These are phyloP conservation scores for Cyclocybe cylindracea DNA, from an alignment of 768 basidiomycete genomes.

Conservation along the genomic window DNA sequence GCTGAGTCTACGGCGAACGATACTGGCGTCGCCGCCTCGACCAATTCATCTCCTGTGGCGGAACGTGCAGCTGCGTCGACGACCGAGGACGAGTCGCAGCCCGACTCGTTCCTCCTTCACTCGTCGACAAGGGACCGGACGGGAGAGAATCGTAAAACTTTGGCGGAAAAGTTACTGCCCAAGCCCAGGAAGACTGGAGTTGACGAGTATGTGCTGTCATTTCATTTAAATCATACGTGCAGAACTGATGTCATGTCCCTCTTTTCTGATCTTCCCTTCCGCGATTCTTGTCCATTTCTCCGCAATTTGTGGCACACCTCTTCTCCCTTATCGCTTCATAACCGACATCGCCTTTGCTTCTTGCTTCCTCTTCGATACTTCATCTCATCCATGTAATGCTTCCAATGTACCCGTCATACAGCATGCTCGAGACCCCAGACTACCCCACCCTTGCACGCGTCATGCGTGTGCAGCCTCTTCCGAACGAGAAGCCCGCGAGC, in stretches of 20 bases:
- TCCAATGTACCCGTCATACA: constrained; percentile 24
- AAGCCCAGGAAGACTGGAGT: constrained; percentile 66
- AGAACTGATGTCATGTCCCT: constrained; percentile 3
- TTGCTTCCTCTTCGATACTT: constrained; percentile 1
- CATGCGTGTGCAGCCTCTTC: constrained; percentile 61
- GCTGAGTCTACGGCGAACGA: constrained; percentile 46
- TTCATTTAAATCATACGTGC: constrained; percentile 4
- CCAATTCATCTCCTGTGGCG: constrained; percentile 36
- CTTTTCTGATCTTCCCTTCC: background rate
- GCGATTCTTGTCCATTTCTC: background rate
- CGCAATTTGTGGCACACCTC: no score
- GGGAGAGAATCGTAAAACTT: constrained; percentile 36
- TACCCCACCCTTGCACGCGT: constrained; percentile 59
- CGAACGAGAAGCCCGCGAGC: constrained; percentile 58
- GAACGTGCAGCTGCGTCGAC: constrained; percentile 24
- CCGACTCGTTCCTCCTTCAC: constrained; percentile 21
- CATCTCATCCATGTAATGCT: constrained; percentile 3
- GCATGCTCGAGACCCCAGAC: constrained; percentile 66
- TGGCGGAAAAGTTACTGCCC: constrained; percentile 67
- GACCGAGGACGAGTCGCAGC: constrained; percentile 21
- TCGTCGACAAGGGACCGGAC: constrained; percentile 22
- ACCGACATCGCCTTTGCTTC: background rate
- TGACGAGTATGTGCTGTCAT: constrained; percentile 49
- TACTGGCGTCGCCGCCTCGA: constrained; percentile 52
- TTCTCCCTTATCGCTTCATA: no score